phyloP scores from a whole-genome alignment of 441 rosid genomes.

The Corymbia calophylla region DNA sequence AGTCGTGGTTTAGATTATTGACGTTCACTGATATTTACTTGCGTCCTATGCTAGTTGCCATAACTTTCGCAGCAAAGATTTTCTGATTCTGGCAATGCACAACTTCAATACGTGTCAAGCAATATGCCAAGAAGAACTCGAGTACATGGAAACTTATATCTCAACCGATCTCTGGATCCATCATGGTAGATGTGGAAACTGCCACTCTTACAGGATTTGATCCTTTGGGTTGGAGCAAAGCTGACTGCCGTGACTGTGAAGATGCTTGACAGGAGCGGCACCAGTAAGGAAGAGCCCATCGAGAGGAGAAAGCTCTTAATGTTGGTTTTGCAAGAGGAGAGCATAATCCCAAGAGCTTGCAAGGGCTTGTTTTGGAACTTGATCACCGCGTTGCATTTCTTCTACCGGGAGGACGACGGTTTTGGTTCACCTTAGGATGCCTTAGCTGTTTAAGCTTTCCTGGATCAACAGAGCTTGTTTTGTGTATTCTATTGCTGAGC shows the following conservation, averaged over 20 bases:
- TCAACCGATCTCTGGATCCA: not conserved
- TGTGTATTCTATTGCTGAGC: not conserved
- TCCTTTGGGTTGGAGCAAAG: not conserved
- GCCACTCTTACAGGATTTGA: not conserved
- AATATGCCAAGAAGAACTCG: not conserved
- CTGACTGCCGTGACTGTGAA: not conserved
- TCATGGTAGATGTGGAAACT: not conserved
- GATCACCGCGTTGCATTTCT: not conserved
- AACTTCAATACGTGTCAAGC: conserved; percentile 1
- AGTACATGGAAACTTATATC: conserved; percentile 6
- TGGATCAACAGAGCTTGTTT: not conserved
- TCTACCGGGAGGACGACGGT: not conserved
- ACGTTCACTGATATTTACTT: not conserved
- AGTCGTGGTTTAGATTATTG: not conserved
- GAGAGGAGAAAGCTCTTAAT: not conserved
- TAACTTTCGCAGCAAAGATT: not conserved
- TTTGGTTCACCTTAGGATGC: not conserved
- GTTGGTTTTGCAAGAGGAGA: not conserved
- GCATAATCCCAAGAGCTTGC: not conserved
- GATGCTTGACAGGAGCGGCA: not conserved
- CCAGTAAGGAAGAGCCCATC: not conserved
- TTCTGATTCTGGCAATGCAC: not conserved
- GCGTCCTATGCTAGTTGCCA: not conserved
- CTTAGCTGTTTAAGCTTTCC: too few species aligned
- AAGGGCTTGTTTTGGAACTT: conserved; percentile 1